Conservation (phyloP, 345 rosid genomes). For the rapeseed (Brassica napus) region Da-Ae NC_063445.1:40623501-40624000, state of each 20-base stretch:
- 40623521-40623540: too few species aligned
- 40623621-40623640: not conserved
- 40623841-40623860: not conserved
- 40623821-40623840: not conserved
- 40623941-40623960: not conserved
- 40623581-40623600: too few species aligned
- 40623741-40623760: not conserved
- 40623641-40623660: not conserved
- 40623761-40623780: not conserved
- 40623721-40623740: not conserved
- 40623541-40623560: too few species aligned
- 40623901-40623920: not conserved
- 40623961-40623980: too few species aligned
- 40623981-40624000: not conserved
- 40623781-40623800: not conserved
- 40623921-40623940: not conserved
- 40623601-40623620: too few species aligned
- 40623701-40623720: not conserved
- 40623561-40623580: too few species aligned
- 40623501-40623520: too few species aligned
- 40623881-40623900: not conserved
- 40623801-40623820: too few species aligned
- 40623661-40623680: not conserved
- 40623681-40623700: not conserved
- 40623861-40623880: not conserved